Percentiles rank a stretch among this genome's conserved stretches.
phyloP scores from a whole-genome alignment of 2,329 filamentous ascomycete genomes.

The Polytolypa hystricis region DNA sequence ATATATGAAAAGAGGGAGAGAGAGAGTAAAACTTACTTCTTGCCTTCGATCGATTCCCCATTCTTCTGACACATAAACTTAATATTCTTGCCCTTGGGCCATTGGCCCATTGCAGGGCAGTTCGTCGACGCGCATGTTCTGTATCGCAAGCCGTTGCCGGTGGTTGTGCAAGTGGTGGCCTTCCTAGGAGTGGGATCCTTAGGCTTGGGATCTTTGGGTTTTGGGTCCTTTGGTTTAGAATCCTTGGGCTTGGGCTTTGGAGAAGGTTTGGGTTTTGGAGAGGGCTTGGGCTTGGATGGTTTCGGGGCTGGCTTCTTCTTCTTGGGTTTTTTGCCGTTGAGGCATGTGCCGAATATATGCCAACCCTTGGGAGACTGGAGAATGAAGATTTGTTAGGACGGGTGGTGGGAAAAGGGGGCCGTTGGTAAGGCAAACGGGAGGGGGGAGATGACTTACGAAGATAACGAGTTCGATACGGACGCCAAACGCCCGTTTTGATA shows the following conservation, averaged over 20 bases:
- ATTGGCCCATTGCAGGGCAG: constrained; percentile 3
- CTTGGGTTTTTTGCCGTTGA: neutral
- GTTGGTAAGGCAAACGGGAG: neutral
- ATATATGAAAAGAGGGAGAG: constrained; percentile 26
- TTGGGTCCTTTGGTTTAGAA: neutral
- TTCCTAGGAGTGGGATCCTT: neutral
- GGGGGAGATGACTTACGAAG: constrained; percentile 3
- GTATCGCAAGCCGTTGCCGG: neutral
- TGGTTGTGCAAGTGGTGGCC: constrained; percentile 1
- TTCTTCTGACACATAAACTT: neutral
- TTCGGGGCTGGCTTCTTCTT: neutral
- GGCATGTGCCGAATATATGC: constrained; percentile 4
- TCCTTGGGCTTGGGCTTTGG: neutral
- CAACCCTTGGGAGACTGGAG: constrained; percentile 3
- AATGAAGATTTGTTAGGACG: neutral
- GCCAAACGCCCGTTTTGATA: neutral
- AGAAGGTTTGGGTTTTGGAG: neutral
- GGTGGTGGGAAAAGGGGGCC: neutral
- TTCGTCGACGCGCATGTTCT: constrained; percentile 2
- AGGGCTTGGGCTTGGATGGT: neutral
- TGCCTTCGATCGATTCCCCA: neutral
- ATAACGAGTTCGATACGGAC: constrained; percentile 1
- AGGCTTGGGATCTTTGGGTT: neutral
- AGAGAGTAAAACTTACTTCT: constrained; percentile 1
- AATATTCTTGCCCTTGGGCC: constrained; percentile 1